Percentiles rank a stretch among this genome's conserved stretches.
These are phyloP conservation scores for Rhodosporidiobolus odoratus DNA, from an alignment of 768 basidiomycete genomes.

Conservation along the genomic window DNA sequence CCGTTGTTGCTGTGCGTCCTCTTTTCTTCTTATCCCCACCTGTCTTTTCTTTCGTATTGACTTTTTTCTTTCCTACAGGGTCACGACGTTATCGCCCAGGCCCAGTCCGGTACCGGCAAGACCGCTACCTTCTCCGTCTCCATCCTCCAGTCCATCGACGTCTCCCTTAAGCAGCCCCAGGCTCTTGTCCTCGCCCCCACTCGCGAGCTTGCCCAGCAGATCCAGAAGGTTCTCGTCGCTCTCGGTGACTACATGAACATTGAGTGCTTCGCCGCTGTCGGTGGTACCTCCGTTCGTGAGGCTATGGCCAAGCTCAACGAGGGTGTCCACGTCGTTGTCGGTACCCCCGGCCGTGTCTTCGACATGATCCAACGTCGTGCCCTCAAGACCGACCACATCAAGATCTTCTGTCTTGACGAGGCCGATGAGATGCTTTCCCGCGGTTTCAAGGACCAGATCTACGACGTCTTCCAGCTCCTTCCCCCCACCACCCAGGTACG, in stretches of 20 bases:
- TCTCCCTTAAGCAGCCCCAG: constrained; percentile 87
- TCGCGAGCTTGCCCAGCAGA: constrained; percentile 98
- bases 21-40: background rate
- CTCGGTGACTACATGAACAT: constrained; percentile 99
- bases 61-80: constrained; percentile 53
- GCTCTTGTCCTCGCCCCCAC: constrained; percentile 94
- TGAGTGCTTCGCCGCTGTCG: constrained; percentile 96
- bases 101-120: constrained; percentile 99
- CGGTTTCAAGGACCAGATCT: constrained; percentile 99
- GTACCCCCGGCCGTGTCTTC: constrained; percentile 95
- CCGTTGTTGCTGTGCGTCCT: constrained; percentile 59
- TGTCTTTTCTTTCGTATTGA: background rate
- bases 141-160: constrained; percentile 95
- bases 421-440: constrained; percentile 95
- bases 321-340: constrained; percentile 94
- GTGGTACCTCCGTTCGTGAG: constrained; percentile 93
- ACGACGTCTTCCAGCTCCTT: constrained; percentile 95
- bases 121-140: constrained; percentile 98
- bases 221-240: constrained; percentile 92
- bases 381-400: constrained; percentile 91
- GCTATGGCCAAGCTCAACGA: constrained; percentile 96
- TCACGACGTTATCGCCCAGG: constrained; percentile 97
- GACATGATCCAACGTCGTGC: constrained; percentile 97
- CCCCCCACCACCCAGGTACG: constrained; percentile 79
- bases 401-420: constrained; percentile 91